Evolutionary conservation across 2,329 filamentous ascomycete genomes (phyloP).

Genomic region (Phialocephala subalpina): DNA sequence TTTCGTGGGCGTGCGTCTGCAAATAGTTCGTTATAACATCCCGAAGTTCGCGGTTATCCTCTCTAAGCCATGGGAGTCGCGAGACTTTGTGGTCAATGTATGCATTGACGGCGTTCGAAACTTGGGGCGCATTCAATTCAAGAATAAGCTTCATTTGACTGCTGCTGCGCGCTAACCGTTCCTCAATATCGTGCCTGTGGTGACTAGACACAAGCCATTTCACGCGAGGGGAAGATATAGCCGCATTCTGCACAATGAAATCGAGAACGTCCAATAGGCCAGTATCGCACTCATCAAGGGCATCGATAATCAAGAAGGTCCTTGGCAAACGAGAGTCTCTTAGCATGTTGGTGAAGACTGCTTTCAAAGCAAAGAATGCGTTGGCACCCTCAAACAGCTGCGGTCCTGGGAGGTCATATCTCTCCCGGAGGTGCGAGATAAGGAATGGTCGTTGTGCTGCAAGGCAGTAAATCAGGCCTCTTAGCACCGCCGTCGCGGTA

Average conservation of each 20-base stretch:
- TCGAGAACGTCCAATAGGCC: slow-evolving; percentile 45
- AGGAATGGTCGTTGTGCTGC: slow-evolving; percentile 45
- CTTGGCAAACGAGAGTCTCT: slow-evolving; percentile 42
- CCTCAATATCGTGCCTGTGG: slow-evolving; percentile 5
- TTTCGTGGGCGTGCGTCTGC: slow-evolving; percentile 28
- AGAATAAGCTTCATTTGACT: slow-evolving; percentile 3
- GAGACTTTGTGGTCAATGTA: background rate
- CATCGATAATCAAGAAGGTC: slow-evolving; percentile 52
- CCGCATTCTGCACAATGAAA: slow-evolving; percentile 42
- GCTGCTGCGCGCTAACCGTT: background rate
- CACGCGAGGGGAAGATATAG: slow-evolving; percentile 32
- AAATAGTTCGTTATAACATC: background rate
- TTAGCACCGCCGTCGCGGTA: slow-evolving; percentile 50
- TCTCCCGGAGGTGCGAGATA: slow-evolving; percentile 45
- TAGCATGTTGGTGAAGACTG: slow-evolving; percentile 51
- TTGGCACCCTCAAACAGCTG: slow-evolving; percentile 50
- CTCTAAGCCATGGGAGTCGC: background rate
- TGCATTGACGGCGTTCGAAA: background rate
- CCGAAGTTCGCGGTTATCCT: slow-evolving; percentile 7
- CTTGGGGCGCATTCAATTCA: background rate
- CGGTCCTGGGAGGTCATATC: slow-evolving; percentile 46
- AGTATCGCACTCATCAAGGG: slow-evolving; percentile 53
- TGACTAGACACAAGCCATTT: slow-evolving; percentile 54
- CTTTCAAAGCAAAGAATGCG: slow-evolving; percentile 46
- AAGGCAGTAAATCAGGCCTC: slow-evolving; percentile 54